phyloP scores from a whole-genome alignment of 2,329 filamentous ascomycete genomes.

The Pyrenochaeta sp. region DNA sequence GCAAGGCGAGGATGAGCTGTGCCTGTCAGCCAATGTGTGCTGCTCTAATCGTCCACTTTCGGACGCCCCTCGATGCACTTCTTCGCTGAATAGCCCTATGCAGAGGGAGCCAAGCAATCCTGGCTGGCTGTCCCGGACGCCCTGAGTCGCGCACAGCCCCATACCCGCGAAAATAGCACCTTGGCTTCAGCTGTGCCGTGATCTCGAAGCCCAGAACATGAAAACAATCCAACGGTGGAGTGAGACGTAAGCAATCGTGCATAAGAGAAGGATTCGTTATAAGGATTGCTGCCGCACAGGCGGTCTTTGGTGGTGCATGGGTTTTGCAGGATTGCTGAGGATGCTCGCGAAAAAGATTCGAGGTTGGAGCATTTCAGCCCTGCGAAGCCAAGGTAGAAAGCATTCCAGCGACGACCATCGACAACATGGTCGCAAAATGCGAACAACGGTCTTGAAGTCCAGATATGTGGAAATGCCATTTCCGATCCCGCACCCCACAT shows the following conservation, averaged over 20 bases:
- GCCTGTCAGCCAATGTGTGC: background rate
- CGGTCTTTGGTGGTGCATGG: no score
- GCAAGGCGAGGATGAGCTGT: background rate
- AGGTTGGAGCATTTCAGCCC: no score
- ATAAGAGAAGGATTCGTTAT: no score
- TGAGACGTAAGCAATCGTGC: no score
- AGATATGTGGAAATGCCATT: background rate
- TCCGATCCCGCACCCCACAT: background rate
- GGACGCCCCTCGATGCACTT: background rate
- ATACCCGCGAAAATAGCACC: constrained; percentile 9
- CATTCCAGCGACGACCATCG: background rate
- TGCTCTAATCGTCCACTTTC: background rate
- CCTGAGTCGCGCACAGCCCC: constrained; percentile 1
- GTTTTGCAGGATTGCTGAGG: no score
- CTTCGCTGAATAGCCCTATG: background rate
- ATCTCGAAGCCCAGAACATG: background rate
- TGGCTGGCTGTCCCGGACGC: constrained; percentile 7
- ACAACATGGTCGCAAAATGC: background rate
- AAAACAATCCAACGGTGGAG: background rate
- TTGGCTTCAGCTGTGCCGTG: constrained; percentile 9
- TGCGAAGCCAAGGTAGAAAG: no score
- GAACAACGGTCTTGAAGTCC: no score
- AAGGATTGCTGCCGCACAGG: no score
- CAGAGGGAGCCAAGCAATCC: constrained; percentile 1
- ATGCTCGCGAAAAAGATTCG: no score